Base-by-base conservation (phyloP, 139 green algal genomes). In the Closterium sp. region DNA sequence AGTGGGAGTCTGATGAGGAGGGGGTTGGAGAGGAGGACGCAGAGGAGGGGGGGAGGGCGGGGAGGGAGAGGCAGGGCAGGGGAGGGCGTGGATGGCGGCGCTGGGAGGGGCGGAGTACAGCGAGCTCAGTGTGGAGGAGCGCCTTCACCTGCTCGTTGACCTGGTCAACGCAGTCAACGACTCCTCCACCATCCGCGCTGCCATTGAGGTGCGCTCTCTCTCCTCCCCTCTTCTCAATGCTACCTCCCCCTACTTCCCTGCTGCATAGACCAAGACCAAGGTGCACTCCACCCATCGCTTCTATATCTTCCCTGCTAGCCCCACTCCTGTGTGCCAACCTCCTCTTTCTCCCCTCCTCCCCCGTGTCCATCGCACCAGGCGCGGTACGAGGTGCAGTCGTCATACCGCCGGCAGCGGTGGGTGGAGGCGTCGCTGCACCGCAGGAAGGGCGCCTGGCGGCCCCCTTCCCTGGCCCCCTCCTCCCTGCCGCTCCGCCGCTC, bases 131-230 rank as follows among this genome's bases (percentile, higher is more conserved):
- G 86, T 95, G 73, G 86, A 87, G 31, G 92, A 95, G 45, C 89
- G 93, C 22, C 9, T 95, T n/a, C 19, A 42, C n/a, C 42, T 42
- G 31, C 89, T 95, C 22, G 86, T 86, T 22, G 86, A 70, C 28
- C 92, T 95, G 21, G 94, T 95, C 28, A 95, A 85, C 84, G 86
- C 92, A 34, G 92, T 95, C 24, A 95, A 89, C 29, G 93, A 95
- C 30, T 34, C 22, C 24, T 32, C 38, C 32, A 93, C 73, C 31
- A 84, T 94, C 86, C 91, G 92, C 30, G 42, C 32, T n/a, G 92
- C 92, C 34, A 34, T 95, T 19, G 92, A 94, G 91, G 89, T 50
- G 38, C 38, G 38, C 38, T 50, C 38, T 50, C 38, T 50, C 38
- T 50, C 38, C 38, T 50, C 38, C 38, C 7, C 7, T 50, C 38